phyloP scores from a whole-genome alignment of 164 flowering plant genomes.

The Santalum album region DNA sequence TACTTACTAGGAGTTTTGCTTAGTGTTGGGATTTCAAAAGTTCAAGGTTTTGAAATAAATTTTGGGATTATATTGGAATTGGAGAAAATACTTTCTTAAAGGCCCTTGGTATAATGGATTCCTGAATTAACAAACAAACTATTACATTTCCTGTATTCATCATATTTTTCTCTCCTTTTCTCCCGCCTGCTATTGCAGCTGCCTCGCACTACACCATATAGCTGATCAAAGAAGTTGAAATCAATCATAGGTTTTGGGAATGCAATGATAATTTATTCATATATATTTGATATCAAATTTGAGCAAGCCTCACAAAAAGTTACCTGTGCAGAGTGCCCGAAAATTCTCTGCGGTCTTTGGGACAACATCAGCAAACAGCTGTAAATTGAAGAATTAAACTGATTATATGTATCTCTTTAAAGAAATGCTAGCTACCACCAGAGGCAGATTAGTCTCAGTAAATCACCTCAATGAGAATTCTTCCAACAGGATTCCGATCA shows the following conservation, averaged over 20 bases:
- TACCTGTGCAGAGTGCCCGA: slow-evolving; percentile 88
- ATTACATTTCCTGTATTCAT: no score
- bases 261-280: background rate
- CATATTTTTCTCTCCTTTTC: no score
- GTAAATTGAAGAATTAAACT: slow-evolving; percentile 23
- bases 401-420: background rate
- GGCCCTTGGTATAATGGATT: no score
- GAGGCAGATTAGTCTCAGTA: background rate
- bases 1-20: no score
- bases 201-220: background rate
- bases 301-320: background rate
- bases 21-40: no score
- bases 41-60: no score
- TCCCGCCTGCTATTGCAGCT: no score
- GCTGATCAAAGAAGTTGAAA: background rate
- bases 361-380: slow-evolving; percentile 80
- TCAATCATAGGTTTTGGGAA: background rate
- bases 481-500: slow-evolving; percentile 53
- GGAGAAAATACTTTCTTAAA: no score
- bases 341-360: slow-evolving; percentile 91
- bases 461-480: slow-evolving; percentile 60
- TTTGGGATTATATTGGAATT: no score
- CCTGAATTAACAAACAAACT: no score
- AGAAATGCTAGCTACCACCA: background rate
- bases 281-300: background rate